Conservation (phyloP, 768 basidiomycete genomes). For the Serpula lacrymans region DNA sequence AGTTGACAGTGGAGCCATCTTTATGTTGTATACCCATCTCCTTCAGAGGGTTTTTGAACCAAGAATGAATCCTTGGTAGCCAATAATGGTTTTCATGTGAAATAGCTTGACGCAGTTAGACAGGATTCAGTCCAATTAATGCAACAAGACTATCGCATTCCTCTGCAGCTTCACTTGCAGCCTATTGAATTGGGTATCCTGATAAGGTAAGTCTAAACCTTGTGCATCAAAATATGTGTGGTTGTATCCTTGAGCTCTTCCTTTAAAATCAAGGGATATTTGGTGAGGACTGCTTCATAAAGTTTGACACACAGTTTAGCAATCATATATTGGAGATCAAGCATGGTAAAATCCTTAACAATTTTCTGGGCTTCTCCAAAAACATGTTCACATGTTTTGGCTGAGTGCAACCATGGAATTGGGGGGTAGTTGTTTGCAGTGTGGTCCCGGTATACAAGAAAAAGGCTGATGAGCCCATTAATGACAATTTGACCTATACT, state of each 20-base stretch:
- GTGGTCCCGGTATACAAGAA: constrained; percentile 35
- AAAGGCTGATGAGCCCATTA: constrained; percentile 28
- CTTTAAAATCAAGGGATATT: constrained; percentile 10
- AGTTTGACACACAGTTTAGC: constrained; percentile 24
- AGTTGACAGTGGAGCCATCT: too few relatives aligned
- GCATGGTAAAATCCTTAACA: constrained; percentile 31
- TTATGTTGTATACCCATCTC: too few relatives aligned
- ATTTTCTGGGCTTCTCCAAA: constrained; percentile 29
- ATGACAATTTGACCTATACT: constrained; percentile 30
- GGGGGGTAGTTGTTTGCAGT: constrained; percentile 22
- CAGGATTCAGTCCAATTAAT: constrained; percentile 12
- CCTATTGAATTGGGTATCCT: constrained; percentile 15
- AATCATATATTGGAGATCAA: constrained; percentile 28
- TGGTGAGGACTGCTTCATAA: constrained; percentile 1
- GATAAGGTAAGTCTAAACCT: constrained; percentile 18
- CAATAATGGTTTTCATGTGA: too few relatives aligned
- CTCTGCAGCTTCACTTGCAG: constrained; percentile 8
- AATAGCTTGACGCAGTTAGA: too few relatives aligned
- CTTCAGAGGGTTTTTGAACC: too few relatives aligned
- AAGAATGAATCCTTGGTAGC: too few relatives aligned
- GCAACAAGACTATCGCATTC: constrained; percentile 14
- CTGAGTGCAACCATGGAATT: constrained; percentile 36
- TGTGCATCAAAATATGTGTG: too few relatives aligned
- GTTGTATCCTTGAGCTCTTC: constrained; percentile 17
- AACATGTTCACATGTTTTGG: constrained; percentile 32